Evolutionary conservation across 2,329 filamentous ascomycete species (phyloP).

Genomic region (Aspergillus caelatus): DNA sequence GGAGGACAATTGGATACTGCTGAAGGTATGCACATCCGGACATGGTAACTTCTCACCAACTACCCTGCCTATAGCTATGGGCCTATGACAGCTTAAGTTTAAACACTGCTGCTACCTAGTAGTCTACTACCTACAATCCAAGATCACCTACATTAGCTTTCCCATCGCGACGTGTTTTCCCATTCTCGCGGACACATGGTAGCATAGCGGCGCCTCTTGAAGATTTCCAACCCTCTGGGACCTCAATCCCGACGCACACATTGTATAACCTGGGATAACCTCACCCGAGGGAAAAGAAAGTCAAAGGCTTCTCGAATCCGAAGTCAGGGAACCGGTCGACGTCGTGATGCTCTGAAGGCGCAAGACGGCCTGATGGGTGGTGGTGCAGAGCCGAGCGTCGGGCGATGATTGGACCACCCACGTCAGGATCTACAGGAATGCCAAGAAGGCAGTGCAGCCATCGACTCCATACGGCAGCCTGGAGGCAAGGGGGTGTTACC

Average conservation of each 20-base stretch:
- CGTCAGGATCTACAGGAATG: conserved; percentile 1
- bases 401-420: not conserved
- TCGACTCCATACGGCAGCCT: not conserved
- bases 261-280: not conserved
- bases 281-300: not conserved
- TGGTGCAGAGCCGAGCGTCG: not conserved
- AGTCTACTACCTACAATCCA: not conserved
- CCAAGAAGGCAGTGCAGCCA: conserved; percentile 7
- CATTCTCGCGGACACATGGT: not conserved
- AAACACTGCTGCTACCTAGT: not conserved
- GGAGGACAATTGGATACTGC: not conserved
- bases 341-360: not conserved
- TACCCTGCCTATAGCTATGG: not conserved
- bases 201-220: conserved; percentile 1
- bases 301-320: conserved; percentile 1
- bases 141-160: conserved; percentile 1
- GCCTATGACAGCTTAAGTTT: conserved; percentile 3
- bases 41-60: not conserved
- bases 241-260: not conserved
- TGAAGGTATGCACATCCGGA: not conserved
- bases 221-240: not conserved
- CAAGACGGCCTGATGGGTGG: conserved; percentile 5
- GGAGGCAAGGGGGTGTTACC: conserved; percentile 6
- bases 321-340: not conserved
- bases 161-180: not conserved